Evolutionary conservation across 2,329 filamentous ascomycete genomes (phyloP).

Genomic region (Fusarium proliferatum): DNA sequence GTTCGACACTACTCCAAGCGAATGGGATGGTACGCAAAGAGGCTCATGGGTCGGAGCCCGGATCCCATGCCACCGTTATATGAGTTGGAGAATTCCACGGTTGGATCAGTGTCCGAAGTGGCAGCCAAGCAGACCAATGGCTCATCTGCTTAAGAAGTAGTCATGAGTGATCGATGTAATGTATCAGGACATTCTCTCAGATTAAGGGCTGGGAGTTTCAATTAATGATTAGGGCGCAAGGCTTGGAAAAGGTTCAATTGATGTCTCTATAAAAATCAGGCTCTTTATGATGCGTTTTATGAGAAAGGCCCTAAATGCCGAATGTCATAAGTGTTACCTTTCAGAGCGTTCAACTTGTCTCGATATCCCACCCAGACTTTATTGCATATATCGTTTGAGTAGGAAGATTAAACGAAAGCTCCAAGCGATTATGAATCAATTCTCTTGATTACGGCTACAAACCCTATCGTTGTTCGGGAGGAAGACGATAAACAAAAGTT

Average conservation of each 20-base stretch:
- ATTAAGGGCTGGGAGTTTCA: not conserved
- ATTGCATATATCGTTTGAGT: not conserved
- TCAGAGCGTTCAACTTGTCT: not conserved
- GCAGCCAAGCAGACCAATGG: not conserved
- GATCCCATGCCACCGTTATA: not conserved
- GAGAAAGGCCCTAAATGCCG: not conserved
- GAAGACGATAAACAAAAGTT: conserved; percentile 15
- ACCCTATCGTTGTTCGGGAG: not conserved
- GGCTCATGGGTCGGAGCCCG: not conserved
- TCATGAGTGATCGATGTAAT: not conserved
- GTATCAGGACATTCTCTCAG: not conserved
- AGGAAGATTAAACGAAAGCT: not conserved
- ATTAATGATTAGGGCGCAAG: not conserved
- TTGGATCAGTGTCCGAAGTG: not conserved
- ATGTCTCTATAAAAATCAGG: not conserved
- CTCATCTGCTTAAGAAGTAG: not conserved
- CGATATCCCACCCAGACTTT: not conserved
- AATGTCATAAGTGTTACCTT: too few relatives aligned
- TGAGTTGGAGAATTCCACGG: not conserved
- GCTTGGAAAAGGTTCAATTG: not conserved
- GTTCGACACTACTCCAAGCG: conserved; percentile 50
- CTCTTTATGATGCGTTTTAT: not conserved
- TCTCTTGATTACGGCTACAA: not conserved
- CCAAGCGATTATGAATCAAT: not conserved
- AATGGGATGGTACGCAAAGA: conserved; percentile 21